phyloP scores from a whole-genome alignment of 2,329 filamentous ascomycete species.

The Aspergillus pseudoviridinutans region DNA sequence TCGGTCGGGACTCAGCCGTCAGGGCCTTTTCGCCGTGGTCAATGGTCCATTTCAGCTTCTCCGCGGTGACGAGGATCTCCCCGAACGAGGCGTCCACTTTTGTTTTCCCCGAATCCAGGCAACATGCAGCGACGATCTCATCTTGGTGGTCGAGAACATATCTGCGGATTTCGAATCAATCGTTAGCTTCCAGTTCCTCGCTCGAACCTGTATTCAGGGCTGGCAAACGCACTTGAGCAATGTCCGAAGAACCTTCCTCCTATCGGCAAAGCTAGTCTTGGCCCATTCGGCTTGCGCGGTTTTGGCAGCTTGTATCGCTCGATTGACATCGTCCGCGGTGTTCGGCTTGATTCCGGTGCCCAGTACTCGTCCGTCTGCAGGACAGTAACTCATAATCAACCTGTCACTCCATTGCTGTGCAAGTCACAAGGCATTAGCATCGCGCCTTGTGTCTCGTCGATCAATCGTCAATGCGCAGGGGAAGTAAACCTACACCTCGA shows the following conservation, averaged over 20 bases:
- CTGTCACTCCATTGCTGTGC: slow-evolving; percentile 37
- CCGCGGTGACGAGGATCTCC: slow-evolving; percentile 87
- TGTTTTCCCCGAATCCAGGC: slow-evolving; percentile 92
- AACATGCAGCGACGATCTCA: slow-evolving; percentile 77
- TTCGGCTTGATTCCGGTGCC: slow-evolving; percentile 64
- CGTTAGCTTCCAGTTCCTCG: not conserved
- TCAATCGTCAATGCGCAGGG: not conserved
- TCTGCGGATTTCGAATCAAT: slow-evolving; percentile 26
- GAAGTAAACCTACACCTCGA: slow-evolving; percentile 31
- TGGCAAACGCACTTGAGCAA: slow-evolving; percentile 57
- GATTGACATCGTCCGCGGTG: slow-evolving; percentile 72
- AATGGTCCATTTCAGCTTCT: slow-evolving; percentile 94
- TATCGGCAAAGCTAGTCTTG: slow-evolving; percentile 69
- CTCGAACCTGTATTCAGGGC: not conserved
- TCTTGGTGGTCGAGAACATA: slow-evolving; percentile 87
- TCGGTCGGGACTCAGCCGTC: slow-evolving; percentile 67
- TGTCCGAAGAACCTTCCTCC: slow-evolving; percentile 74
- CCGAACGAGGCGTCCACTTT: slow-evolving; percentile 90
- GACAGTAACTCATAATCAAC: slow-evolving; percentile 54
- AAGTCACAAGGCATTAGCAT: slow-evolving; percentile 12
- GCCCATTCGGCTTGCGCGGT: slow-evolving; percentile 75
- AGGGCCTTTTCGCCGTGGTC: slow-evolving; percentile 82
- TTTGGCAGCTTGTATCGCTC: slow-evolving; percentile 68
- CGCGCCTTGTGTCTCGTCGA: not conserved
- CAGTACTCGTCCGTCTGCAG: slow-evolving; percentile 81